Base-by-base conservation (phyloP, 371 early-diverging fungal genomes). In the Massospora cicadina region DNA sequence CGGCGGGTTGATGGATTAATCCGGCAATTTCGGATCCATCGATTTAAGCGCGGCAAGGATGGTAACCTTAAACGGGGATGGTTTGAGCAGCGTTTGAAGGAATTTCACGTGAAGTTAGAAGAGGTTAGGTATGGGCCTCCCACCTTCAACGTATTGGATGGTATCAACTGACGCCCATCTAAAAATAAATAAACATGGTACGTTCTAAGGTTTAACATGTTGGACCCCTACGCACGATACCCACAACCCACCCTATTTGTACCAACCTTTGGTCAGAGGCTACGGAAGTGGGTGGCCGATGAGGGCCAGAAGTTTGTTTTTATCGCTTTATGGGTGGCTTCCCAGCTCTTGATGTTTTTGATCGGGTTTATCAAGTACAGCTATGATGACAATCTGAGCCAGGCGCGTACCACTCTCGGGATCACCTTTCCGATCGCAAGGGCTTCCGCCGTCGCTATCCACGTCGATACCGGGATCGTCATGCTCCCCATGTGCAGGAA, bases 401-500 rank as follows among this genome's bases (percentile, higher is more conserved):
- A 12, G 26, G 58, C 58, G 28, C 23, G 58, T 23, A 26, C 23
- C 43, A 43, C 17, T 29, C 33, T 63, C 2, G 63, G 63, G 1
- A 27, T 71, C 24, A 72, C 79, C 0, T 77, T 79, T 30, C 63
- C 77, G 0, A 71, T 73, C 2, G 80, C 84, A 17, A 75, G 84
- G 31, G 75, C 82, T 3, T 77, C 88, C 0, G 90, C 90, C 2
- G 66, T 81, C 56, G 78, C 74, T 21, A 68, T 85, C 25, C 83
- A 85, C 59, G 72, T 88, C 55, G 79, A 89, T 75, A 81, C 85
- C 54, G 88, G 80, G 23, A 69, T 90, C 33, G 77, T 91, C 28
- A 72, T 91, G 65, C 75, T 91, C 67, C 88, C 91, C 12, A 82
- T 91, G 59, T 89, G 91, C 73, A 77, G 89, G 12, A 90, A 82